A percentile compares a stretch with the other conserved stretches of the same genome.
Conservation (phyloP, 1,139 yeast genomes). For the Kurtzmaniella natalensis region DNA sequence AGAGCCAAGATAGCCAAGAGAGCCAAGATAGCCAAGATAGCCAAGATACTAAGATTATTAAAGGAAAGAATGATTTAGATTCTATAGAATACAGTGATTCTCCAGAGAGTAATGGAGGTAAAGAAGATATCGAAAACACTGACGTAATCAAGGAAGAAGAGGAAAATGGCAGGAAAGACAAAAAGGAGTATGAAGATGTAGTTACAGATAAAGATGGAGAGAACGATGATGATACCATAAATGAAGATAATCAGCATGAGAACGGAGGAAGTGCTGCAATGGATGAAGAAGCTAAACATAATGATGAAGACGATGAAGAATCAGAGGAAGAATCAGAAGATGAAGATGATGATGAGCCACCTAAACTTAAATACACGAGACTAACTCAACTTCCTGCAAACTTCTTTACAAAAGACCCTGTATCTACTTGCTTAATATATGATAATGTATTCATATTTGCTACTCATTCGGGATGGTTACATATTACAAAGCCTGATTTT, state of each 20-base stretch:
- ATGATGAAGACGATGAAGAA: not conserved
- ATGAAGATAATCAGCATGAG: not conserved
- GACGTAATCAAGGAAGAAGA: too few relatives aligned
- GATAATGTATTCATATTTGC: slow-evolving; percentile 71
- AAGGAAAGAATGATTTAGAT: too few relatives aligned
- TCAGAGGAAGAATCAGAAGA: not conserved
- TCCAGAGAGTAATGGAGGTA: too few relatives aligned
- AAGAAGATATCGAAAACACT: too few relatives aligned
- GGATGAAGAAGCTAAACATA: not conserved
- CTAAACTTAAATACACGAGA: slow-evolving; percentile 69
- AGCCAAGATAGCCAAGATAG: too few relatives aligned
- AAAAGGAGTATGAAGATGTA: not conserved
- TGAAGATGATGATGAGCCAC: slow-evolving; percentile 42
- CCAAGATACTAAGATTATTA: too few relatives aligned
- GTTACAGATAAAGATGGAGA: not conserved
- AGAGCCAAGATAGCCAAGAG: too few relatives aligned
- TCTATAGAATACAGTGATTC: too few relatives aligned
- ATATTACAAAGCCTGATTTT: slow-evolving; percentile 58
- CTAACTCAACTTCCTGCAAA: slow-evolving; percentile 59
- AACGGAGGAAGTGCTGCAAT: not conserved
- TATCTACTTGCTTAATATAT: slow-evolving; percentile 62
- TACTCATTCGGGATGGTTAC: slow-evolving; percentile 82
- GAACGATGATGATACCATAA: not conserved
- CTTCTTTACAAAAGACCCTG: slow-evolving; percentile 70
- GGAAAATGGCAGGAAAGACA: too few relatives aligned